These are phyloP conservation scores for Heteromeles arbutifolia DNA, from an alignment of 306 rosid species.

Conservation along the genomic window DNA sequence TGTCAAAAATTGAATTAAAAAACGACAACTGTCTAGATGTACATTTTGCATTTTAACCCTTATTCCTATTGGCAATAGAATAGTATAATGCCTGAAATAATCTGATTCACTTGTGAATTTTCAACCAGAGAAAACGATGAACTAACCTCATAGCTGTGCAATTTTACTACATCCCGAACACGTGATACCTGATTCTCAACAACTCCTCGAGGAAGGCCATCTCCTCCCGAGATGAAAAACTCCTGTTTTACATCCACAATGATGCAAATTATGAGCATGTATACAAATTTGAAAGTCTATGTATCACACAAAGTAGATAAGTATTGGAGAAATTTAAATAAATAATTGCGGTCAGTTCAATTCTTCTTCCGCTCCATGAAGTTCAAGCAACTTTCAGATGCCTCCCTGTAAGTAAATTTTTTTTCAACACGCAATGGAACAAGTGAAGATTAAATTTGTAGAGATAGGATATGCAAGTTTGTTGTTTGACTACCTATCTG, in stretches of 20 bases:
- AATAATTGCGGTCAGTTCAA: background rate
- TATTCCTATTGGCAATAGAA: background rate
- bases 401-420: background rate
- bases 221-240: constrained; percentile 96
- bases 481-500: background rate
- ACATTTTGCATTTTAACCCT: background rate
- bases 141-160: constrained; percentile 80
- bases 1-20: background rate
- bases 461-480: background rate
- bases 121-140: constrained; percentile 18
- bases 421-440: background rate
- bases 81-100: background rate
- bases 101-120: background rate
- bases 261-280: background rate
- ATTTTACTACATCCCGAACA: constrained; percentile 63
- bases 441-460: background rate
- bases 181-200: constrained; percentile 95
- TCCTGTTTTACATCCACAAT: constrained; percentile 41
- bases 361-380: background rate
- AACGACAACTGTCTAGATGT: background rate
- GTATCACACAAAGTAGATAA: background rate
- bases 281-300: background rate
- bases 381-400: background rate
- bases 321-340: background rate
- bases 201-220: constrained; percentile 96